Evolutionary conservation across 352 stramenopile genomes (phyloP).

Genomic region (Globisporangium ultimum): DNA sequence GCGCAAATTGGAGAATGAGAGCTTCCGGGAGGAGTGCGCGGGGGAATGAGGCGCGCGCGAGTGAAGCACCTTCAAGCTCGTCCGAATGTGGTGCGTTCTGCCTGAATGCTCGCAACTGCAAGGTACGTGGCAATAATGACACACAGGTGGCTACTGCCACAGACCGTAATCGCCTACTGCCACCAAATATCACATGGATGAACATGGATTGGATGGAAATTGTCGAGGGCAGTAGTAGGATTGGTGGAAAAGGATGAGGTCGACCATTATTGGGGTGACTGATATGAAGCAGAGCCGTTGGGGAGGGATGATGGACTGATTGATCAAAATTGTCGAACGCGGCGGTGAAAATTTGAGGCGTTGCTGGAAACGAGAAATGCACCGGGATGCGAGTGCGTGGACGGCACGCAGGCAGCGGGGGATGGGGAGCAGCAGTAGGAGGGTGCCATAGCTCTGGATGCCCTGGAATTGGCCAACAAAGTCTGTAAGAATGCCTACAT

Average conservation of each 20-base stretch:
- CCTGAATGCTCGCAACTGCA: neutral
- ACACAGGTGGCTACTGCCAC: no score
- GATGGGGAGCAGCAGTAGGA: no score
- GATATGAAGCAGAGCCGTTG: neutral
- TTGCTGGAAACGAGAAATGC: neutral
- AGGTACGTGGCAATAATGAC: no score
- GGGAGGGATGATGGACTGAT: neutral
- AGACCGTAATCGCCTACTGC: neutral
- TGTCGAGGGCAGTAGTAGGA: neutral
- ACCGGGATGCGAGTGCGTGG: neutral
- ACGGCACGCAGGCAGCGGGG: no score
- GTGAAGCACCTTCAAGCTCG: neutral
- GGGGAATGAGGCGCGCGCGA: neutral
- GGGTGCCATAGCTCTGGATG: no score
- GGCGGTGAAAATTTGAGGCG: neutral
- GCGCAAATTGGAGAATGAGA: conserved; percentile 17
- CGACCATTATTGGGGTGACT: neutral
- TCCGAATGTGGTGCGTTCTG: neutral
- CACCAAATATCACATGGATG: neutral
- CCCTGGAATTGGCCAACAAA: no score
- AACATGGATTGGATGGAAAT: conserved; percentile 2
- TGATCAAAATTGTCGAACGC: neutral
- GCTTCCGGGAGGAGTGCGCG: neutral
- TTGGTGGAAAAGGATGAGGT: neutral
- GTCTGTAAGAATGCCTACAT: no score